Conservation (phyloP, 805 yeast genomes). For the Scheffersomyces coipomensis region DNA sequence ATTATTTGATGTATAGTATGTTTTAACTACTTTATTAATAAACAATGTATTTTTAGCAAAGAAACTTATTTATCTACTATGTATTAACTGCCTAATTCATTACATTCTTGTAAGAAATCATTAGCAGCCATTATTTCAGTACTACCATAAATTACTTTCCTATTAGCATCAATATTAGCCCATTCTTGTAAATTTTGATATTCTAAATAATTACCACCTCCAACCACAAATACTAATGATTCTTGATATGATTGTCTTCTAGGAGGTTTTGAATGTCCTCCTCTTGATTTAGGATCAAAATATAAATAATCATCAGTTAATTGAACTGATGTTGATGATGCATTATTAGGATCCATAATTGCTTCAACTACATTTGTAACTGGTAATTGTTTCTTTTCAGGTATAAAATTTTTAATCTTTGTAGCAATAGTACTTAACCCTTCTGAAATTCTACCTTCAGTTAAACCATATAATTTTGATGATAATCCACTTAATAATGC, state of each 20-base stretch:
- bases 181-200: conserved; percentile 93
- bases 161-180: conserved; percentile 44
- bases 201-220: conserved; percentile 95
- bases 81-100: conserved; percentile 41
- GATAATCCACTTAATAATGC: conserved; percentile 74
- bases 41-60: conserved; percentile 1
- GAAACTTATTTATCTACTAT: background rate
- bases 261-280: conserved; percentile 87
- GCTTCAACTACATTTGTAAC: conserved; percentile 90
- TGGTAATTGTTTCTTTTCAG: conserved; percentile 85
- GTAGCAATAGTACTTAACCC: conserved; percentile 89
- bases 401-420: conserved; percentile 82
- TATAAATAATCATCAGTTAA: conserved; percentile 87
- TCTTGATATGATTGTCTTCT: conserved; percentile 78
- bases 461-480: conserved; percentile 74
- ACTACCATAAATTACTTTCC: conserved; percentile 80
- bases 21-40: too few relatives aligned
- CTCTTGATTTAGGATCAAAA: conserved; percentile 88
- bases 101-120: conserved; percentile 67
- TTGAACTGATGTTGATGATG: conserved; percentile 60
- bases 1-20: too few relatives aligned
- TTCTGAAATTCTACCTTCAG: conserved; percentile 79
- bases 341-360: conserved; percentile 75
- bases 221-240: conserved; percentile 87
- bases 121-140: conserved; percentile 72